Conservation (phyloP, 495 filamentous ascomycete species). For the Penicillium pulvis region DNA sequence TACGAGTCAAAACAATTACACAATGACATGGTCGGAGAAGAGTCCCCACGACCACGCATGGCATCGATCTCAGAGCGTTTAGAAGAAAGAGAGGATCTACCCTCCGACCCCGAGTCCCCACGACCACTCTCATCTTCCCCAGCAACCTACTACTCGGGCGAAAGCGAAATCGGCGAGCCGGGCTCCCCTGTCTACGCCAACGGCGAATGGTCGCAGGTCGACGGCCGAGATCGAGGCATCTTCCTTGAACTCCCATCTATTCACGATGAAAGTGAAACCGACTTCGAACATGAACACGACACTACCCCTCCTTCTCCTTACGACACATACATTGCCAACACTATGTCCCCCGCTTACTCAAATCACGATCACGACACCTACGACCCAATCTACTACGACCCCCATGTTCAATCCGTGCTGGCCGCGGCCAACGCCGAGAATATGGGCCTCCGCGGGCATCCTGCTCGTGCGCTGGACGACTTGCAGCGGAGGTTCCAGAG, state of each 20-base stretch:
- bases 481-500: slow-evolving; percentile 26
- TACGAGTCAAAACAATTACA: slow-evolving; percentile 18
- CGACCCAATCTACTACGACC: slow-evolving; percentile 28
- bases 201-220: slow-evolving; percentile 29
- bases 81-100: slow-evolving; percentile 19
- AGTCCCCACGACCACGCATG: slow-evolving; percentile 26
- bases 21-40: slow-evolving; percentile 24
- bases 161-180: slow-evolving; percentile 41
- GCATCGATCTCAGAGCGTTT: slow-evolving; percentile 32
- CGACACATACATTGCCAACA: slow-evolving; percentile 24
- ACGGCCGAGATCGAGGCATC: slow-evolving; percentile 30
- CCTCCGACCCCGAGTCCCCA: slow-evolving; percentile 13
- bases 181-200: slow-evolving; percentile 40
- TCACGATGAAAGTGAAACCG: neutral
- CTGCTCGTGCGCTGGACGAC: slow-evolving; percentile 27
- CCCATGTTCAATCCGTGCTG: slow-evolving; percentile 32
- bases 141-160: slow-evolving; percentile 25
- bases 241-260: slow-evolving; percentile 17
- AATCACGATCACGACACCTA: slow-evolving; percentile 20
- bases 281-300: neutral
- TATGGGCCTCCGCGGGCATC: slow-evolving; percentile 27
- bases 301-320: slow-evolving; percentile 7
- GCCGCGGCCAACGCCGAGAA: slow-evolving; percentile 32
- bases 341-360: slow-evolving; percentile 16
- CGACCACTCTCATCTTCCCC: slow-evolving; percentile 27